Evolutionary conservation across 2,329 filamentous ascomycete species (phyloP).

Genomic region (Botryotinia convoluta): DNA sequence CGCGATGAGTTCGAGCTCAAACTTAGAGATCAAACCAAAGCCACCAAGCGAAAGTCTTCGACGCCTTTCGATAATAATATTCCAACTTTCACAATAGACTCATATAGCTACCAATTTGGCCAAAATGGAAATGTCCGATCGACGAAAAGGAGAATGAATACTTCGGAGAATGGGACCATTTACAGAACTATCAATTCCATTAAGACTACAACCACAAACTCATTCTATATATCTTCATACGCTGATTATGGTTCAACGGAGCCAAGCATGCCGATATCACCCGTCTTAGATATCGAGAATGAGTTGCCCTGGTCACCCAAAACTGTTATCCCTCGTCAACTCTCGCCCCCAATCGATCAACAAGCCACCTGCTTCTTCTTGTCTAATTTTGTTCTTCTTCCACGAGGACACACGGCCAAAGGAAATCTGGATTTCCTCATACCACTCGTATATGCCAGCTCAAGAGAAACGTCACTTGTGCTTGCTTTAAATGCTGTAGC

Average conservation of each 20-base stretch:
- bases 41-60: not conserved
- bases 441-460: slow-evolving; percentile 48
- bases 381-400: slow-evolving; percentile 56
- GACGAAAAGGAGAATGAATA: not conserved
- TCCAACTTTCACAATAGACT: slow-evolving; percentile 2
- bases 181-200: not conserved
- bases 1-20: slow-evolving; percentile 8
- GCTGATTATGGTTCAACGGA: not conserved
- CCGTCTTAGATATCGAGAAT: not conserved
- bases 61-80: not conserved
- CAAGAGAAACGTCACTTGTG: slow-evolving; percentile 46
- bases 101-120: not conserved
- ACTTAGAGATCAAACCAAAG: not conserved
- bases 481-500: slow-evolving; percentile 54
- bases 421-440: slow-evolving; percentile 58
- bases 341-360: slow-evolving; percentile 49
- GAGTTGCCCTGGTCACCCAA: slow-evolving; percentile 43
- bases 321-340: slow-evolving; percentile 37
- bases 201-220: not conserved
- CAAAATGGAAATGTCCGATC: not conserved
- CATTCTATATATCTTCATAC: not conserved
- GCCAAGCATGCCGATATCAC: not conserved
- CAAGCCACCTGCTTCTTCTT: slow-evolving; percentile 57
- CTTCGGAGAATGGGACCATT: not conserved
- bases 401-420: slow-evolving; percentile 47